Base-by-base conservation (phyloP, 202 grass and related monocot species). In the Setaria viridis region DNA sequence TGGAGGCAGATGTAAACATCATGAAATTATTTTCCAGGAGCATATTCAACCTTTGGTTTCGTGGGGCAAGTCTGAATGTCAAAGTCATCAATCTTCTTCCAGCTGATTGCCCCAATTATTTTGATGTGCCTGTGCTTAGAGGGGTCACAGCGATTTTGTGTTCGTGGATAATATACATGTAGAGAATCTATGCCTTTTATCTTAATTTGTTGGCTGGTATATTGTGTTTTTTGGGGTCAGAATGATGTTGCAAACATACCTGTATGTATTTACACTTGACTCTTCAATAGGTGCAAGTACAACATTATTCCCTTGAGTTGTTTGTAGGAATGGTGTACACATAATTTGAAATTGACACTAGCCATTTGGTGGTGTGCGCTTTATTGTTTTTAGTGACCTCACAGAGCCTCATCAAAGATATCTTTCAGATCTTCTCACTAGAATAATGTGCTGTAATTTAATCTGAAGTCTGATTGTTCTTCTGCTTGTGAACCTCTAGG, bases 401-500 rank as follows among this genome's bases (percentile, higher is more conserved):
- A 39, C 7, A 1, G 9, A 75, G 2, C 49, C 49, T 69, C 8
- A 5, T 33, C 2, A 6, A 46, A 4, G 53, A 70, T 16, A 21
- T 74, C 12, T 67, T 83, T 53, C 11, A n/a, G 20, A 41, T 49
- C 2, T 74, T 33, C 39, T 76, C 70, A 54, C 72, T 56, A 13
- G 9, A 75, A 37, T 32, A 37, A 58, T 13, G 59, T 45, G 58
- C 7, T 67, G 43, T 45, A 80, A 39, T 60, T 76, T 39, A 11
- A 5, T 67, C 47, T 59, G 39, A 39, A 74, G 37, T 30, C n/a
- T 77, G 51, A 83, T 54, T 70, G 19, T 66, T 82, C 53, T 77
- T 84, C 46, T 72, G 10, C 67, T 74, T 82, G 76, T 84, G 67
- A 69, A 93, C 57, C 9, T 85, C 37, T 84, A 98, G 95, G 95